A percentile compares a stretch with the other conserved stretches of the same genome.
These are phyloP conservation scores for Cercospora berteroae DNA, from an alignment of 2,329 filamentous ascomycete species.

Conservation along the genomic window DNA sequence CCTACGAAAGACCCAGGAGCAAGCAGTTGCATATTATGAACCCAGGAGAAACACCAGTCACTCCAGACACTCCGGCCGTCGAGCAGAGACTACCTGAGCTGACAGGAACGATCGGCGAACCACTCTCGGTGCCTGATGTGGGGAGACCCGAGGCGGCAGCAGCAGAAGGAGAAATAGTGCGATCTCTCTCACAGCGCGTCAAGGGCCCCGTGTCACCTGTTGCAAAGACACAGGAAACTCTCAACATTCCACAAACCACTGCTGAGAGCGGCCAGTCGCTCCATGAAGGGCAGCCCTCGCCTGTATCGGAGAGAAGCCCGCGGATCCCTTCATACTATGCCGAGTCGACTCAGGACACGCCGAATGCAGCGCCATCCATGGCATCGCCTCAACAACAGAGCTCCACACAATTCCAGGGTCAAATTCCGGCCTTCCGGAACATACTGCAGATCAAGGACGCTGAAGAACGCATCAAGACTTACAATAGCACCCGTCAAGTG, in stretches of 20 bases:
- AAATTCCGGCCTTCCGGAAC: constrained; percentile 66
- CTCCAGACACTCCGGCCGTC: constrained; percentile 14
- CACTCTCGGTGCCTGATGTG: constrained; percentile 10
- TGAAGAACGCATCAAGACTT: constrained; percentile 69
- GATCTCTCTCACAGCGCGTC: constrained; percentile 20
- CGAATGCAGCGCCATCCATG: constrained; percentile 12
- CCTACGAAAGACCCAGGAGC: constrained; percentile 35
- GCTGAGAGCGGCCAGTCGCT: constrained; percentile 19
- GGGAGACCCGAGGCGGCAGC: constrained; percentile 17
- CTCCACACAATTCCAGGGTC: constrained; percentile 26
- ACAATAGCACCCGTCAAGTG: constrained; percentile 67
- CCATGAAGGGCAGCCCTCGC: constrained; percentile 26
- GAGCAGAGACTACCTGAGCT: constrained; percentile 3
- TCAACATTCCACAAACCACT: constrained; percentile 18
- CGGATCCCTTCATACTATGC: constrained; percentile 23
- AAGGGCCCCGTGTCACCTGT: constrained; percentile 25
- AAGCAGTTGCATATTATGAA: constrained; percentile 47
- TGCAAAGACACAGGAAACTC: constrained; percentile 24
- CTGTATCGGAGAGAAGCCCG: constrained; percentile 23
- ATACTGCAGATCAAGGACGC: constrained; percentile 68
- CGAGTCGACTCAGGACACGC: constrained; percentile 14
- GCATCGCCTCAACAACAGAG: constrained; percentile 13
- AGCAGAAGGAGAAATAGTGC: constrained; percentile 17
- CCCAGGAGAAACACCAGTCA: constrained; percentile 34
- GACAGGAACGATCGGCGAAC: constrained; percentile 3